These are phyloP conservation scores for Candida gorgasii DNA, from an alignment of 805 yeast species.

Conservation along the genomic window DNA sequence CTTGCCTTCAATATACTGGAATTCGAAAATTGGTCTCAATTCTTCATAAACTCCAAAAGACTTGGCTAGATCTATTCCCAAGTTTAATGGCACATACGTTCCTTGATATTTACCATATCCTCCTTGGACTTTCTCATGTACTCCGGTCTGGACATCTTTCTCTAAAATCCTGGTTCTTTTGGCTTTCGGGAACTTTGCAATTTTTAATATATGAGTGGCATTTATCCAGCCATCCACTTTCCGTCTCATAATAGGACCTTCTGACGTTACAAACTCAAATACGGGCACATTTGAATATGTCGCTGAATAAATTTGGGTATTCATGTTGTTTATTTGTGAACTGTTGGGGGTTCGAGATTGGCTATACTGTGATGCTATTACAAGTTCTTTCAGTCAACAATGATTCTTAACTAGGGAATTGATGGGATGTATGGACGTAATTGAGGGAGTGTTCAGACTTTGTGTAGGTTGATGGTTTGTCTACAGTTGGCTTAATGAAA, in stretches of 20 bases:
- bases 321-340: too few relatives aligned
- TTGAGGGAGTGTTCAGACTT: too few relatives aligned
- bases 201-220: slow-evolving; percentile 70
- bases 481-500: neutral
- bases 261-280: slow-evolving; percentile 64
- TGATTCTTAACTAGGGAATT: too few relatives aligned
- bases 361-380: too few relatives aligned
- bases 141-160: slow-evolving; percentile 61
- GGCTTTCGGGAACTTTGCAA: slow-evolving; percentile 68
- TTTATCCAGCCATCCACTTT: slow-evolving; percentile 64
- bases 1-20: slow-evolving; percentile 44
- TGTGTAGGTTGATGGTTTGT: neutral
- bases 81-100: slow-evolving; percentile 44
- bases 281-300: slow-evolving; percentile 76
- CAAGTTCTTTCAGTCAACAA: too few relatives aligned
- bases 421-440: too few relatives aligned
- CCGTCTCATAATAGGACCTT: slow-evolving; percentile 71
- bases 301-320: slow-evolving; percentile 59
- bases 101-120: slow-evolving; percentile 71
- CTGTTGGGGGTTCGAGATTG: too few relatives aligned
- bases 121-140: slow-evolving; percentile 70
- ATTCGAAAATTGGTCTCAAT: slow-evolving; percentile 67
- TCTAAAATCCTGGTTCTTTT: slow-evolving; percentile 64
- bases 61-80: slow-evolving; percentile 42
- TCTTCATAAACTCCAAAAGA: slow-evolving; percentile 48